A percentile compares a stretch with the other conserved stretches of the same genome.
These are phyloP conservation scores for Geotrichum bryndzae DNA, from an alignment of 1,139 yeast genomes.

Conservation along the genomic window DNA sequence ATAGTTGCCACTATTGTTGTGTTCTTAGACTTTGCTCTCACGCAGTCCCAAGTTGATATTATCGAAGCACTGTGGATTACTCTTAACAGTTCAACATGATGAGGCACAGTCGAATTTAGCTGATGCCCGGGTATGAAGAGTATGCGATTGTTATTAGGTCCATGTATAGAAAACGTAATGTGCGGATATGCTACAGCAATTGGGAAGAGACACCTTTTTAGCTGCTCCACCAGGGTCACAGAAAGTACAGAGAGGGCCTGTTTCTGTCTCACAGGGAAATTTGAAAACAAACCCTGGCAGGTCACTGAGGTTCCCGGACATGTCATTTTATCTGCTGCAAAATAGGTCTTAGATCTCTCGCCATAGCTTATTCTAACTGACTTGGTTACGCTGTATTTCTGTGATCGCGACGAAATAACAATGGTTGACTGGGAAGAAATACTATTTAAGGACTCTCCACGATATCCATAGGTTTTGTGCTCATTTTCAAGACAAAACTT, in stretches of 20 bases:
- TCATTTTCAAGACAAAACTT: constrained; percentile 37
- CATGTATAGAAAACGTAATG: constrained; percentile 28
- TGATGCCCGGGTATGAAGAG: constrained; percentile 2
- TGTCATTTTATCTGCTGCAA: constrained; percentile 5
- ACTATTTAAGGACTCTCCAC: constrained; percentile 31
- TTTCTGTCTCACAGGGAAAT: constrained; percentile 52
- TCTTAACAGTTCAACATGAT: constrained; percentile 21
- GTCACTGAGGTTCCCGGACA: constrained; percentile 50
- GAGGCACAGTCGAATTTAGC: constrained; percentile 3
- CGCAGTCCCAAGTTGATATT: constrained; percentile 23
- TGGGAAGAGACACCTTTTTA: constrained; percentile 38
- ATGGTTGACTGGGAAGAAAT: constrained; percentile 24
- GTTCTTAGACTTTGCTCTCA: constrained; percentile 22
- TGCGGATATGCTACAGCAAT: constrained; percentile 34
- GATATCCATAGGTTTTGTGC: constrained; percentile 34
- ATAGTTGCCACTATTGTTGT: constrained; percentile 32
- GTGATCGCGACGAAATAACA: constrained; percentile 31
- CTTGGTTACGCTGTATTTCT: constrained; percentile 39
- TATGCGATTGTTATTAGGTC: constrained; percentile 12
- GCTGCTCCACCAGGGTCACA: constrained; percentile 30
- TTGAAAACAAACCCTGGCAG: constrained; percentile 46
- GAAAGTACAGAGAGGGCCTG: constrained; percentile 30
- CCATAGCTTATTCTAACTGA: constrained; percentile 26
- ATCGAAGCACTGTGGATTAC: constrained; percentile 24
- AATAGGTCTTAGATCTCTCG: constrained; percentile 14